Percentiles rank a stretch among this genome's conserved stretches.
phyloP scores from a whole-genome alignment of 805 yeast species.

The Saccharomycopsis sp. region DNA sequence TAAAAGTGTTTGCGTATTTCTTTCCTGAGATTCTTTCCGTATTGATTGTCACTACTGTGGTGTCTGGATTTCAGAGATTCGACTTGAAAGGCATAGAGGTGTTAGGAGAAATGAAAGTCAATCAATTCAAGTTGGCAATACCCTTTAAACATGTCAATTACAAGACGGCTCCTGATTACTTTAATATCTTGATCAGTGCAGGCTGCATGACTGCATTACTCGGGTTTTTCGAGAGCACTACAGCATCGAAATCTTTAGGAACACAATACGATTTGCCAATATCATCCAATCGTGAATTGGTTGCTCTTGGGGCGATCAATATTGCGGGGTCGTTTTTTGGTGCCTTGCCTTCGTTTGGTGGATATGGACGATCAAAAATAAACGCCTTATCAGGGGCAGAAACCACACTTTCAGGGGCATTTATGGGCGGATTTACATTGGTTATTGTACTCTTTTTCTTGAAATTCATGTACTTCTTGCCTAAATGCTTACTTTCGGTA shows the following conservation, averaged over 20 bases:
- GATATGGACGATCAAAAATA: constrained; percentile 88
- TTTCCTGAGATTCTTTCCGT: constrained; percentile 82
- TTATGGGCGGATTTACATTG: constrained; percentile 73
- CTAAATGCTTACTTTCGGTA: constrained; percentile 72
- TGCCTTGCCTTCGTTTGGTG: constrained; percentile 89
- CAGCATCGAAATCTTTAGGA: constrained; percentile 84
- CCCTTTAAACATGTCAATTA: constrained; percentile 35
- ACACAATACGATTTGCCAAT: constrained; percentile 63
- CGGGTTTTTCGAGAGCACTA: constrained; percentile 90
- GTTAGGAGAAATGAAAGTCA: constrained; percentile 59
- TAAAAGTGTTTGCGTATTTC: constrained; percentile 43
- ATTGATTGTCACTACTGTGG: constrained; percentile 53
- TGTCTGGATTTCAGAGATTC: constrained; percentile 45
- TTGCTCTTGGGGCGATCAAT: constrained; percentile 80
- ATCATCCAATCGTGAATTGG: constrained; percentile 83
- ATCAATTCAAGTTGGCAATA: constrained; percentile 42
- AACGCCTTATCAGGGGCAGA: constrained; percentile 84
- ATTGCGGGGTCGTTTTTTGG: constrained; percentile 47
- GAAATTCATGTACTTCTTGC: constrained; percentile 62
- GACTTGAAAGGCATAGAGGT: constrained; percentile 52
- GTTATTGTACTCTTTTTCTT: constrained; percentile 56
- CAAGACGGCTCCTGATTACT: constrained; percentile 31
- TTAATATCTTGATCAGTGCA: constrained; percentile 54
- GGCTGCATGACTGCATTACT: constrained; percentile 74
- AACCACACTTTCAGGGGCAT: constrained; percentile 76